These are phyloP conservation scores for Penicillium sp. DNA, from an alignment of 2,329 filamentous ascomycete genomes.

Conservation along the genomic window DNA sequence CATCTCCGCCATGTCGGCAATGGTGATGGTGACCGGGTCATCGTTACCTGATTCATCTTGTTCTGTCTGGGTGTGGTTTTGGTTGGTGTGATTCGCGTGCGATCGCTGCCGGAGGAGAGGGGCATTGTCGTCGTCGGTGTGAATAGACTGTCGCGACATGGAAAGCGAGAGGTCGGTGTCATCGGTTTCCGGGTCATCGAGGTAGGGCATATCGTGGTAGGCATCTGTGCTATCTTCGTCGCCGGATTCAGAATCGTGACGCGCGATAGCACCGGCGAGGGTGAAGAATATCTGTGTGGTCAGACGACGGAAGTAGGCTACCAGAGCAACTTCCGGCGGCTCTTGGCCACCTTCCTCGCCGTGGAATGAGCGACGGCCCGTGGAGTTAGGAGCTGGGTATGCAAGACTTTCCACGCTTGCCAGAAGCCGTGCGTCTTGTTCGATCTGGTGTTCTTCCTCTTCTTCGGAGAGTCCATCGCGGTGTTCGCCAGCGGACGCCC, in stretches of 20 bases:
- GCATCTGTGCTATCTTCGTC: constrained; percentile 21
- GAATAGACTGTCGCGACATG: constrained; percentile 29
- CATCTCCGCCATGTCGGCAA: constrained; percentile 53
- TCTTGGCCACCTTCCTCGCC: constrained; percentile 35
- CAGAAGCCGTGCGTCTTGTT: constrained; percentile 49
- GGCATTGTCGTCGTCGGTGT: constrained; percentile 32
- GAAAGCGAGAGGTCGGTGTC: constrained; percentile 27
- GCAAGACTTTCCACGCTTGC: constrained; percentile 41
- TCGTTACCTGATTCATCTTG: constrained; percentile 13
- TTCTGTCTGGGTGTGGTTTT: neutral
- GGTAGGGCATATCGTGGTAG: constrained; percentile 23
- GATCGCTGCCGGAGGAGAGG: constrained; percentile 31
- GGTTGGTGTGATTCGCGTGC: constrained; percentile 8
- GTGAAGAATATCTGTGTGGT: constrained; percentile 52
- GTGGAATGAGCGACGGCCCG: constrained; percentile 32
- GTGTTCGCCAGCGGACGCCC: constrained; percentile 67
- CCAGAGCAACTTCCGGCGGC: constrained; percentile 51
- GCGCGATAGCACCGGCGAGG: constrained; percentile 47
- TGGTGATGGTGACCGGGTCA: constrained; percentile 42
- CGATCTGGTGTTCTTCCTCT: constrained; percentile 51
- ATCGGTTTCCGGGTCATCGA: constrained; percentile 29
- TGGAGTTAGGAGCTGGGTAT: constrained; percentile 29
- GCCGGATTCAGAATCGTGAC: constrained; percentile 40
- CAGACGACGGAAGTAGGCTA: constrained; percentile 55
- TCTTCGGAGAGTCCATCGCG: constrained; percentile 60